Base-by-base conservation (phyloP, 225 moss, liverwort and hornwort species). In the Neckera pumila region DNA sequence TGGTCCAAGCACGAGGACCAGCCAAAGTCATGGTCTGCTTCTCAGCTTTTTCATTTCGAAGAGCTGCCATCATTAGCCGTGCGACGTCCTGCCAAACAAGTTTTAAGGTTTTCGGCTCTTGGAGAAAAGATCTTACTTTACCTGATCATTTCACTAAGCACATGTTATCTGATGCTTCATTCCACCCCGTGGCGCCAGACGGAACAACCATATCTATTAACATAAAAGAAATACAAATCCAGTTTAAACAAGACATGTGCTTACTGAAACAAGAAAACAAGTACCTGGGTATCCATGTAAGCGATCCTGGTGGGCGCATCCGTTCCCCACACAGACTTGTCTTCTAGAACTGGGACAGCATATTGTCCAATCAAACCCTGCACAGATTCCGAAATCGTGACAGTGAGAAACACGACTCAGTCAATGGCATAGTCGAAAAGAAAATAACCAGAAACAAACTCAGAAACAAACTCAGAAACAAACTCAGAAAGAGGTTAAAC, bases 1-100 rank as follows among this genome's bases (percentile, higher is more conserved):
- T 97, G 66, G 97, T 97, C 97, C 97, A 97, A 83, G 97, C 97
- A 81, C 97, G 95, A 78, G 97, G 97, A 80, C 97, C 97, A 81
- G 97, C 97, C 80, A 97, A 87, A 40, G 95, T 96, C 84, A 97
- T 60, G 21, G 92, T 91, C 89, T 91, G 90, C 70, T 88, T 92
- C 80, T 96, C 93, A 30, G 93, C 90, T 84, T 97, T 97, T 15
- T 93, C 95, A 85, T 88, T 96, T 59, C 96, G 94, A 15, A 97
- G 91, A 72, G 97, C 97, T 88, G 95, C 95, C 86, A 97, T 87
- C 59, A 96, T 96, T 72, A 97, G 91, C 20, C 96, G 91, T 14
- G 97, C 96, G 53, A 97, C 90, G 63, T 97, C 96, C 95, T 96
- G 94, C 86, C 69, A 83, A 73, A 23, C 25, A 84, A 16, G 22